These are phyloP conservation scores for Euphrasia confusa DNA, from an alignment of 257 asterid genomes.

Conservation along the genomic window DNA sequence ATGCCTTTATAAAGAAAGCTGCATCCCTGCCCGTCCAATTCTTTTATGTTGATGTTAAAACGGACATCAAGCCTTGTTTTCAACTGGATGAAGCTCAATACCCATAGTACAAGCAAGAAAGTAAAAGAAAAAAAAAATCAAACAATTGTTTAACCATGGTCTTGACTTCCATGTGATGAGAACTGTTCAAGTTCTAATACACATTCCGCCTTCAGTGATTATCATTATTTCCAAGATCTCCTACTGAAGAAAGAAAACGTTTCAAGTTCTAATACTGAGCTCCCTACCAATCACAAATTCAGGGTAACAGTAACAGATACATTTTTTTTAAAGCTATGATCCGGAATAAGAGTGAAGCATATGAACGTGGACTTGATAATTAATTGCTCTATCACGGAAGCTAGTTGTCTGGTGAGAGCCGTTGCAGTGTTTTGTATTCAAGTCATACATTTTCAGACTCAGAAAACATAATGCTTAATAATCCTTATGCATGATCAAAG, in stretches of 20 bases:
- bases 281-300: not conserved
- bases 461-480: not conserved
- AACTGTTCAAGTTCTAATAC: not conserved
- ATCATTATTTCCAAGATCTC: not conserved
- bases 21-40: slow-evolving; percentile 13
- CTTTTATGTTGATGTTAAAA: slow-evolving; percentile 5
- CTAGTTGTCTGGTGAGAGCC: not conserved
- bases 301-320: not conserved
- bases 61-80: not conserved
- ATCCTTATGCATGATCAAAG: slow-evolving; percentile 15
- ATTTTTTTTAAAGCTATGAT: too few species aligned
- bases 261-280: not conserved
- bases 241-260: slow-evolving; percentile 11
- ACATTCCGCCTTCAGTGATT: not conserved
- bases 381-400: not conserved
- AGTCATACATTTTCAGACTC: slow-evolving; percentile 9
- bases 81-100: not conserved
- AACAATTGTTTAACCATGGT: not conserved
- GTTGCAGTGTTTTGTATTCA: slow-evolving; percentile 3
- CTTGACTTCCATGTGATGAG: not conserved
- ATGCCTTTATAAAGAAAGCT: slow-evolving; percentile 2
- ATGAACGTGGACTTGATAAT: slow-evolving; percentile 3
- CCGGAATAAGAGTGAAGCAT: slow-evolving; percentile 11
- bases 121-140: not conserved
- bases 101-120: not conserved